Evolutionary conservation across 768 basidiomycete species (phyloP), one percentile per base, ranked within the genome.

Genomic region (Pleurotus citrinopileatus): DNA sequence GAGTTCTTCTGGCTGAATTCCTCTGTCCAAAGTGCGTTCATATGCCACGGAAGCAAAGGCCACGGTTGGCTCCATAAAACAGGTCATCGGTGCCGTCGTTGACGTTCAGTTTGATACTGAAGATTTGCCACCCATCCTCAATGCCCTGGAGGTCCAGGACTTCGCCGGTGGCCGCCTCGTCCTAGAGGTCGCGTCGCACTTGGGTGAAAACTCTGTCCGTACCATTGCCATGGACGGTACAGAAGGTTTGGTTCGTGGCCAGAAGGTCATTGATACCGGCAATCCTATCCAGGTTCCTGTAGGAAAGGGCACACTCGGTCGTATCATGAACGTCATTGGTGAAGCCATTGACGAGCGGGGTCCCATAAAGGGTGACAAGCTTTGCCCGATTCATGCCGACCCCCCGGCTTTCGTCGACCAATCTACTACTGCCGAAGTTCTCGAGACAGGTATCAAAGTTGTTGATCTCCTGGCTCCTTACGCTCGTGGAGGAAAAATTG

Each of bases 201-300:
- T 99, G 54, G 97, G 97, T 72, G 97, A 98, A 80, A 98, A 98
- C 83, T 91, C 94, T 22, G 94, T 97, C 72, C 92, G 97, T 66
- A 96, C 93, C 73, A 99, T 99, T 83, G 97, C 97, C 66, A 99
- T 99, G 97, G 97, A 98, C 69, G 95, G 96, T 87, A 99, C 97
- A 51, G 97, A 97, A 75, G 97, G 97, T 91, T 91, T 99, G 67
- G 95, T 99, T 61, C 94, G 97, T 75, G 97, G 97, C 46, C 91
- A 95, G 73, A 94, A 87, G 78, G 97, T 98, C 67, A 67, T 97
- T 66, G 97, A 98, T 76, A 97, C 96, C 34, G 97, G 97, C 70
- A 79, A 87, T 47, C 97, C 97, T 73, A 99, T 99, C 75, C 81
- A 82, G 75, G 92, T 99, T 59, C 97, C 97, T 62, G 97, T 99